Conservation (phyloP, 116 monocot species). For the Trichopus zeylanicus region DNA sequence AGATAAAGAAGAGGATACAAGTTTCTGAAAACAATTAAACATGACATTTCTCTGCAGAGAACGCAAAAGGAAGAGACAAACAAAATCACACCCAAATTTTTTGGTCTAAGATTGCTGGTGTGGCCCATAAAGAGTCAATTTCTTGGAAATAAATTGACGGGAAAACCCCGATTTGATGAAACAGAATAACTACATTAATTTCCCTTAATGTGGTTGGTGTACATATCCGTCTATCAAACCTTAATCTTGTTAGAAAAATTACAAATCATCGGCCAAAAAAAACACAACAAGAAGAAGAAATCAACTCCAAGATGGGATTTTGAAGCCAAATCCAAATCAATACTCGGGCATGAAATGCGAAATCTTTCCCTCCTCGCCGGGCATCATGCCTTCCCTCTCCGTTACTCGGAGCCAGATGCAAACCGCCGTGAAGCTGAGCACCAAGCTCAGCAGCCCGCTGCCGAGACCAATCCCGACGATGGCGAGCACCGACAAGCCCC, state of each 20-base stretch:
- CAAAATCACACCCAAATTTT: too few species aligned
- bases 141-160: too few species aligned
- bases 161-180: neutral
- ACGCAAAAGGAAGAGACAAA: too few species aligned
- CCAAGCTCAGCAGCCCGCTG: constrained; percentile 67
- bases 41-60: too few species aligned
- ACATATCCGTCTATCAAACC: constrained; percentile 1
- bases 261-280: neutral
- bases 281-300: neutral
- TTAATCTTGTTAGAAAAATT: neutral
- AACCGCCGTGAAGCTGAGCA: constrained; percentile 83
- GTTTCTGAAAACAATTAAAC: too few species aligned
- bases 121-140: too few species aligned
- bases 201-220: neutral
- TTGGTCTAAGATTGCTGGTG: too few species aligned
- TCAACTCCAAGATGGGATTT: neutral
- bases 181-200: too few species aligned
- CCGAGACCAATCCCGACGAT: constrained; percentile 82
- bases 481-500: constrained; percentile 49
- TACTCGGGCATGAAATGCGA: constrained; percentile 70
- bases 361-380: constrained; percentile 63
- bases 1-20: neutral
- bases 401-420: constrained; percentile 69
- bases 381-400: constrained; percentile 15
- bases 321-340: constrained; percentile 12